A percentile compares a stretch with the other conserved stretches of the same genome.
Conservation (phyloP, 371 early-diverging fungal genomes). For the Mortierella sp. region DNA sequence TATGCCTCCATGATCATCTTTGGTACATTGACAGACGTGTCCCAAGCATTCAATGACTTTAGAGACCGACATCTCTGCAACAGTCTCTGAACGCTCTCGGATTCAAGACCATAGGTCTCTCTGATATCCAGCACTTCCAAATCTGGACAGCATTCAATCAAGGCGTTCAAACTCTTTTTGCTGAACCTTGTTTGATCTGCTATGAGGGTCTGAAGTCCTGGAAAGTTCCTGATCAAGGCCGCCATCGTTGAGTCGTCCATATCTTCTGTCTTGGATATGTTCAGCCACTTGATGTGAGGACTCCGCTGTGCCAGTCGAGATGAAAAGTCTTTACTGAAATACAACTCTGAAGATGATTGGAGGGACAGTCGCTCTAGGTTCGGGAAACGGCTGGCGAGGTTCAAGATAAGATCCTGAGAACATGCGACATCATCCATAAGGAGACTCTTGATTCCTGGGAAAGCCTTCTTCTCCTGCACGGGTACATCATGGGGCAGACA, state of each 20-base stretch:
- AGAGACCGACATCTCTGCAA: background rate
- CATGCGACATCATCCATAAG: slow-evolving; percentile 11
- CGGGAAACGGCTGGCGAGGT: slow-evolving; percentile 9
- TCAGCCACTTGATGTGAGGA: slow-evolving; percentile 7
- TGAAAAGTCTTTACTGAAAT: slow-evolving; percentile 2
- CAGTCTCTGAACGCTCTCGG: slow-evolving; percentile 6
- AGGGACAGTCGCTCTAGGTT: background rate
- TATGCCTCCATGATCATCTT: slow-evolving; percentile 14
- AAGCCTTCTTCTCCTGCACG: slow-evolving; percentile 7
- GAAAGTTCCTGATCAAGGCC: slow-evolving; percentile 1
- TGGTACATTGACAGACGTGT: slow-evolving; percentile 6
- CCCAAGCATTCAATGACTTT: slow-evolving; percentile 14
- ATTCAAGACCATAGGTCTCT: slow-evolving; percentile 11
- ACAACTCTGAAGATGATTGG: slow-evolving; percentile 3
- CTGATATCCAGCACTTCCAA: slow-evolving; percentile 11
- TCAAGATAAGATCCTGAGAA: slow-evolving; percentile 8
- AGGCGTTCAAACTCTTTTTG: background rate
- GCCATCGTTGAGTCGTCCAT: slow-evolving; percentile 8
- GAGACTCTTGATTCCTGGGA: slow-evolving; percentile 9
- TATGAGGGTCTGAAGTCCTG: slow-evolving; percentile 1
- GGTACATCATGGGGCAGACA: background rate
- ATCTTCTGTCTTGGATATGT: slow-evolving; percentile 9
- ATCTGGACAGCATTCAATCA: slow-evolving; percentile 7
- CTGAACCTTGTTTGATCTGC: slow-evolving; percentile 4
- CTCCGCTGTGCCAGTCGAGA: slow-evolving; percentile 7